Conservation (phyloP, 1,284 basidiomycete genomes). For the Nidula niveotomentosa region DNA sequence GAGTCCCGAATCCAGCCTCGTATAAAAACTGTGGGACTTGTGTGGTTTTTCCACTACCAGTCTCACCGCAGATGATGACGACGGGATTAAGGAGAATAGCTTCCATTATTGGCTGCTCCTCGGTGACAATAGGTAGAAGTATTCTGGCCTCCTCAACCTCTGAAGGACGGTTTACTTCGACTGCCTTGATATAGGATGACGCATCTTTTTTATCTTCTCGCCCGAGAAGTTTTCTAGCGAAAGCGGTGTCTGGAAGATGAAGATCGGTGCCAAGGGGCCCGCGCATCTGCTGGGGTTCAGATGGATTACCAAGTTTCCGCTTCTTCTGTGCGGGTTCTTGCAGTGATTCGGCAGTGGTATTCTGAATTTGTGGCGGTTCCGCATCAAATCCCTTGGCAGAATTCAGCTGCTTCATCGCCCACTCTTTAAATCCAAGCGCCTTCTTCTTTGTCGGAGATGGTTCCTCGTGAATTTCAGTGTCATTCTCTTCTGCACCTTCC, state of each 20-base stretch:
- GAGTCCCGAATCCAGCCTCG: constrained; percentile 93
- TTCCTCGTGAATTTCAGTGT: not conserved
- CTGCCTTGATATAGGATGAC: constrained; percentile 34
- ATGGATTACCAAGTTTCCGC: constrained; percentile 32
- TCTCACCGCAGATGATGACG: constrained; percentile 94
- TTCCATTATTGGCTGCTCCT: constrained; percentile 96
- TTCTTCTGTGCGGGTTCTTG: constrained; percentile 36
- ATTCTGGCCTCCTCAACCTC: constrained; percentile 82
- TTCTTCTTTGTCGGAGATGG: constrained; percentile 38
- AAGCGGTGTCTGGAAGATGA: constrained; percentile 57
- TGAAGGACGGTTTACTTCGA: constrained; percentile 68
- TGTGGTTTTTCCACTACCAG: constrained; percentile 98
- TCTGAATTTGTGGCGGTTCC: constrained; percentile 7
- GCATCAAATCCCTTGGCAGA: constrained; percentile 51
- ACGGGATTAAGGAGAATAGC: constrained; percentile 88
- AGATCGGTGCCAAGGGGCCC: constrained; percentile 72
- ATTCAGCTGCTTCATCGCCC: constrained; percentile 79
- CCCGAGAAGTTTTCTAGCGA: constrained; percentile 57
- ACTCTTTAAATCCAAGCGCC: constrained; percentile 73
- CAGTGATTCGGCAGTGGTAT: constrained; percentile 13
- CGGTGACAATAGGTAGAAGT: constrained; percentile 86
- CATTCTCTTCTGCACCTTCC: no score
- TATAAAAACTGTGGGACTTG: constrained; percentile 97
- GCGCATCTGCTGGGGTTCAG: constrained; percentile 42
- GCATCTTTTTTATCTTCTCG: constrained; percentile 14